Evolutionary conservation across 768 basidiomycete species (phyloP).

Genomic region (Mycena metata): DNA sequence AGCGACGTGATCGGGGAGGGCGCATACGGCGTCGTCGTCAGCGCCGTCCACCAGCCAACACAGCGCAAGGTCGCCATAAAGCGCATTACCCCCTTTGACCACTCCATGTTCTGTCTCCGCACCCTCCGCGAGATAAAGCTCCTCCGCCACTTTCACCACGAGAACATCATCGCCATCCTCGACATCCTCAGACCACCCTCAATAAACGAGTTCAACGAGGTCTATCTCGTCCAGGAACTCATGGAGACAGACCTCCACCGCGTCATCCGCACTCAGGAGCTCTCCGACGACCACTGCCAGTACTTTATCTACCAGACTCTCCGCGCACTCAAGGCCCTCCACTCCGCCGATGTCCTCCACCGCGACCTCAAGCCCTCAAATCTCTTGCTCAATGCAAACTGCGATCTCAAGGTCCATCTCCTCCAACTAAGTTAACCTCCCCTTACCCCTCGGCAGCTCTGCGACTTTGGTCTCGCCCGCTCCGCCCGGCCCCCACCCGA

Average conservation of each 20-base stretch:
- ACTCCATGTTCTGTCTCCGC: slow-evolving; percentile 93
- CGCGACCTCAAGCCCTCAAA: slow-evolving; percentile 98
- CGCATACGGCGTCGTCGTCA: slow-evolving; percentile 96
- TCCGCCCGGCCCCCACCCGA: slow-evolving; percentile 86
- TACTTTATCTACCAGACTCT: slow-evolving; percentile 96
- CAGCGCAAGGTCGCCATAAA: slow-evolving; percentile 97
- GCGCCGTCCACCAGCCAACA: slow-evolving; percentile 88
- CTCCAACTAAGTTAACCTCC: too few species aligned
- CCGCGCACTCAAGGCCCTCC: slow-evolving; percentile 94
- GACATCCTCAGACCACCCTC: slow-evolving; percentile 88
- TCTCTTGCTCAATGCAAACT: slow-evolving; percentile 95
- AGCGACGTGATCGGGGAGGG: slow-evolving; percentile 92
- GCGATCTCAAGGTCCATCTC: slow-evolving; percentile 95
- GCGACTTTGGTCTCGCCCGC: slow-evolving; percentile 95
- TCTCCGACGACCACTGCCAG: slow-evolving; percentile 95
- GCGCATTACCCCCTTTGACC: slow-evolving; percentile 95
- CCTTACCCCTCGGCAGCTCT: too few species aligned
- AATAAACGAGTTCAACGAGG: slow-evolving; percentile 88
- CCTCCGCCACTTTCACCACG: slow-evolving; percentile 80
- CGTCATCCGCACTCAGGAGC: slow-evolving; percentile 94
- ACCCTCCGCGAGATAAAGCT: slow-evolving; percentile 92
- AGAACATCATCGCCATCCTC: slow-evolving; percentile 91
- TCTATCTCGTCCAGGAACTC: slow-evolving; percentile 89
- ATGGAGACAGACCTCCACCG: slow-evolving; percentile 99
- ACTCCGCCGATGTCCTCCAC: slow-evolving; percentile 96